Conservation (phyloP, 2,329 filamentous ascomycete species). For the Talaromyces islandicus region DNA sequence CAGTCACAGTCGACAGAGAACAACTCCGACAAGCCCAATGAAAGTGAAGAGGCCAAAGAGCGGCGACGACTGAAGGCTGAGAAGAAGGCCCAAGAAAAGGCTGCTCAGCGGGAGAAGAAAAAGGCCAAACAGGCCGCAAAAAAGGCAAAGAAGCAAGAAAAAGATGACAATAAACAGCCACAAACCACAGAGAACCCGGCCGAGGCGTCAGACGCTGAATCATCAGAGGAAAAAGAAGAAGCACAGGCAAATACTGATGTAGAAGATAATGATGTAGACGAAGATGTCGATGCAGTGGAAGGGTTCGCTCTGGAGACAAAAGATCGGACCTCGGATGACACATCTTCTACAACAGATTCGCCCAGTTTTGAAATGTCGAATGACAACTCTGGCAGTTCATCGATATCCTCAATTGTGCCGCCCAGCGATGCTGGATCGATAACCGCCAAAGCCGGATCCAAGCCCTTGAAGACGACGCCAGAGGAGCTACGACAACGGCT, state of each 20-base stretch:
- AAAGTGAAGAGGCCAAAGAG: slow-evolving; percentile 23
- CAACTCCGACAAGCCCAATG: slow-evolving; percentile 16
- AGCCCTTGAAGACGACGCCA: slow-evolving; percentile 62
- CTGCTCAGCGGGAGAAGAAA: slow-evolving; percentile 28
- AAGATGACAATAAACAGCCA: slow-evolving; percentile 17
- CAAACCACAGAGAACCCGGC: slow-evolving; percentile 12
- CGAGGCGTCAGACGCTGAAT: slow-evolving; percentile 1
- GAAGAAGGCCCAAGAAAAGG: slow-evolving; percentile 42
- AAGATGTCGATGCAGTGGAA: slow-evolving; percentile 40
- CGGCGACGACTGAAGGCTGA: slow-evolving; percentile 32
- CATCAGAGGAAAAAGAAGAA: slow-evolving; percentile 14
- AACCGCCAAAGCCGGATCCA: slow-evolving; percentile 39
- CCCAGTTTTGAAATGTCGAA: slow-evolving; percentile 50
- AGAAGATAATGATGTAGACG: slow-evolving; percentile 21
- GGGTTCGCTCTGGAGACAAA: slow-evolving; percentile 46
- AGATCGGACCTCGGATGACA: slow-evolving; percentile 26
- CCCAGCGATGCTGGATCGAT: slow-evolving; percentile 23
- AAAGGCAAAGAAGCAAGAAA: slow-evolving; percentile 7
- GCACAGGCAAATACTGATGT: slow-evolving; percentile 14
- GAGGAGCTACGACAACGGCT: slow-evolving; percentile 72
- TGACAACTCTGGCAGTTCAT: slow-evolving; percentile 54
- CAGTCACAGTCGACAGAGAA: slow-evolving; percentile 28
- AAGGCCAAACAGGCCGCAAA: slow-evolving; percentile 34
- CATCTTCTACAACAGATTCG: slow-evolving; percentile 47
- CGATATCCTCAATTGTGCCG: slow-evolving; percentile 61